These are phyloP conservation scores for Globisporangium paroecandrum DNA, from an alignment of 352 stramenopile species.

Conservation along the genomic window DNA sequence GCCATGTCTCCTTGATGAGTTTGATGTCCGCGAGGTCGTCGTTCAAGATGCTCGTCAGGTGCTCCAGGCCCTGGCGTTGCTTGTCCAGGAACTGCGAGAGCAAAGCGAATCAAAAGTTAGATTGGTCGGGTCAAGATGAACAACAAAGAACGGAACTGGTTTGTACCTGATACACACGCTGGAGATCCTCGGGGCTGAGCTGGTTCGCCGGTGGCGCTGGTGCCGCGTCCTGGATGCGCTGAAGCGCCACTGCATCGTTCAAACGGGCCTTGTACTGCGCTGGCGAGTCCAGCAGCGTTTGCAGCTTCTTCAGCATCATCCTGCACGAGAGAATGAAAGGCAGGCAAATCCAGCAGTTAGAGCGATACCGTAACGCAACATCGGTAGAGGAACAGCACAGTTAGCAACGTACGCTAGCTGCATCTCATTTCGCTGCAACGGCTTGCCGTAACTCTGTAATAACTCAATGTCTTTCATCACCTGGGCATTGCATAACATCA, in stretches of 20 bases:
- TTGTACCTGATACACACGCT: slow-evolving; percentile 69
- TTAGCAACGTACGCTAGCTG: slow-evolving; percentile 62
- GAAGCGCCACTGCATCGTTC: slow-evolving; percentile 71
- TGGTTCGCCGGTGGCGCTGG: slow-evolving; percentile 37
- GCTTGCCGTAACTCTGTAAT: slow-evolving; percentile 82
- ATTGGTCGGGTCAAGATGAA: background rate
- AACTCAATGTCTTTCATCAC: slow-evolving; percentile 88
- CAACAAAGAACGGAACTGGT: background rate
- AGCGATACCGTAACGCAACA: background rate
- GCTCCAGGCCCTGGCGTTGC: slow-evolving; percentile 79
- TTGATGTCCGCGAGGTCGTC: slow-evolving; percentile 85
- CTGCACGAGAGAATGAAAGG: slow-evolving; percentile 25
- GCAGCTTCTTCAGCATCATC: slow-evolving; percentile 80
- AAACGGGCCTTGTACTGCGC: slow-evolving; percentile 85
- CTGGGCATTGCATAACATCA: slow-evolving; percentile 19
- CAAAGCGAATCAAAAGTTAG: slow-evolving; percentile 15
- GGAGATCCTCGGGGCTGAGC: slow-evolving; percentile 69
- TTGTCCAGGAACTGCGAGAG: slow-evolving; percentile 71
- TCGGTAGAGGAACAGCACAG: slow-evolving; percentile 7
- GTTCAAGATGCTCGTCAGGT: slow-evolving; percentile 79
- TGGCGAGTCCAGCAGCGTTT: slow-evolving; percentile 73
- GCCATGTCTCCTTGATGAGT: slow-evolving; percentile 85
- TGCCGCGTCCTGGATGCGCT: slow-evolving; percentile 61
- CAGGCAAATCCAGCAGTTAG: slow-evolving; percentile 1
- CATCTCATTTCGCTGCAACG: slow-evolving; percentile 74